Evolutionary conservation across 1,139 yeast species (phyloP).

Genomic region (Suhomyces bolitotheri): DNA sequence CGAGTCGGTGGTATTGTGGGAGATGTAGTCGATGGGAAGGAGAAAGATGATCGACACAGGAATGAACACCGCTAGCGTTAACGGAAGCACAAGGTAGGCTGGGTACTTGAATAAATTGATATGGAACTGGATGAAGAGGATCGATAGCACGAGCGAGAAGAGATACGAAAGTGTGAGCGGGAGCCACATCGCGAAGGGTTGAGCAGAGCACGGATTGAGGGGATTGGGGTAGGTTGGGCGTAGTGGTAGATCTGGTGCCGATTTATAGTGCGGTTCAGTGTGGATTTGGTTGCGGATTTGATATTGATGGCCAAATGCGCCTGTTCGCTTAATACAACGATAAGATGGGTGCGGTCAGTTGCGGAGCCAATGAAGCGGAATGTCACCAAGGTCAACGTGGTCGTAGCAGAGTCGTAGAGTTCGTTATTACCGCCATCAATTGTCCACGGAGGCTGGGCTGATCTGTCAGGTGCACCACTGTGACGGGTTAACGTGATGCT

Average conservation of each 20-base stretch:
- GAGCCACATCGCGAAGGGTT: constrained; percentile 38
- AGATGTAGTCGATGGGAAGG: constrained; percentile 44
- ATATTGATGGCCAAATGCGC: no score
- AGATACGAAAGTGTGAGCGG: constrained; percentile 30
- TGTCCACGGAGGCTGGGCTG: no score
- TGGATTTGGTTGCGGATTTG: no score
- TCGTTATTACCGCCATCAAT: no score
- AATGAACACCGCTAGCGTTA: constrained; percentile 43
- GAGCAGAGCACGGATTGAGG: no score
- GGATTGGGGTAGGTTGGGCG: background rate
- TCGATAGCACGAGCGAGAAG: constrained; percentile 29
- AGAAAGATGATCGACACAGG: constrained; percentile 45
- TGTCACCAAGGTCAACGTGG: no score
- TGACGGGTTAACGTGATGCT: no score
- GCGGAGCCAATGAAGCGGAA: no score
- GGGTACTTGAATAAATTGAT: constrained; percentile 42
- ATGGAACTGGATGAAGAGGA: constrained; percentile 39
- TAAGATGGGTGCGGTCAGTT: no score
- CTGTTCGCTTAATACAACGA: no score
- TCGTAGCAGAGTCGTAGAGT: no score
- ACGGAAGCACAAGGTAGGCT: constrained; percentile 32
- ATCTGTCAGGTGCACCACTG: no score
- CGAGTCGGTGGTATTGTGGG: constrained; percentile 25
- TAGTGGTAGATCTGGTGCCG: background rate
- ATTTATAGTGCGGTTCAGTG: background rate